Conservation (phyloP, 768 basidiomycete genomes). For the Lactifluus volemus region DNA sequence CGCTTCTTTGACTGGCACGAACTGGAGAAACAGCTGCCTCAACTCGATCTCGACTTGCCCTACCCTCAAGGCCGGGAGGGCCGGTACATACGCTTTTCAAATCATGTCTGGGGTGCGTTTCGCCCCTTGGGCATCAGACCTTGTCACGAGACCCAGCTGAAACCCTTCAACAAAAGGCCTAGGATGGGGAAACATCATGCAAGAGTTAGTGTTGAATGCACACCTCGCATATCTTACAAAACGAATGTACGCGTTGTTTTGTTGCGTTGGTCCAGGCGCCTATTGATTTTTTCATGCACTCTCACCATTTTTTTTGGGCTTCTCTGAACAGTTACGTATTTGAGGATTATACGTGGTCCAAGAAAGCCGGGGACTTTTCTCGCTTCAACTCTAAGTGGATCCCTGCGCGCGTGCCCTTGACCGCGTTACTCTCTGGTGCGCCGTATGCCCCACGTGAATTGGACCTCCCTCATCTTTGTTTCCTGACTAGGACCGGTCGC, state of each 20-base stretch:
- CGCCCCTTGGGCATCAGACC: neutral
- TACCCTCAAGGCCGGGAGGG: conserved; percentile 16
- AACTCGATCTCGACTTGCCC: conserved; percentile 9
- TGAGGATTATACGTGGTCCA: conserved; percentile 50
- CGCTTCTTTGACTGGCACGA: conserved; percentile 11
- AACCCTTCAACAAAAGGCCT: conserved; percentile 26
- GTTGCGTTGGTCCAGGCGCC: too few species aligned
- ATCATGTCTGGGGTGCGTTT: conserved; percentile 7
- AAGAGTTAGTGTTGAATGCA: neutral
- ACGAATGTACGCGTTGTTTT: conserved; percentile 35
- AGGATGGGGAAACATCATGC: conserved; percentile 57
- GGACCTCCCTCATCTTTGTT: neutral
- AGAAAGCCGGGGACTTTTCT: conserved; percentile 29
- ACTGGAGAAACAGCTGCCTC: conserved; percentile 8
- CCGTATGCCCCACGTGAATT: neutral
- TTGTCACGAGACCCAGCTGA: neutral
- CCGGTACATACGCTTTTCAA: conserved; percentile 12
- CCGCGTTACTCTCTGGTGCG: conserved; percentile 43
- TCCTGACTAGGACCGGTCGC: conserved; percentile 31
- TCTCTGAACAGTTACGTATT: conserved; percentile 35
- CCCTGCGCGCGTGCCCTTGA: conserved; percentile 46
- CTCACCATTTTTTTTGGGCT: neutral
- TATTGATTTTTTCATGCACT: neutral
- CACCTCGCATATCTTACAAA: conserved; percentile 29
- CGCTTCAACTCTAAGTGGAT: conserved; percentile 40